phyloP scores from a whole-genome alignment of 1,284 basidiomycete genomes.

The Apiotrichum siamense region DNA sequence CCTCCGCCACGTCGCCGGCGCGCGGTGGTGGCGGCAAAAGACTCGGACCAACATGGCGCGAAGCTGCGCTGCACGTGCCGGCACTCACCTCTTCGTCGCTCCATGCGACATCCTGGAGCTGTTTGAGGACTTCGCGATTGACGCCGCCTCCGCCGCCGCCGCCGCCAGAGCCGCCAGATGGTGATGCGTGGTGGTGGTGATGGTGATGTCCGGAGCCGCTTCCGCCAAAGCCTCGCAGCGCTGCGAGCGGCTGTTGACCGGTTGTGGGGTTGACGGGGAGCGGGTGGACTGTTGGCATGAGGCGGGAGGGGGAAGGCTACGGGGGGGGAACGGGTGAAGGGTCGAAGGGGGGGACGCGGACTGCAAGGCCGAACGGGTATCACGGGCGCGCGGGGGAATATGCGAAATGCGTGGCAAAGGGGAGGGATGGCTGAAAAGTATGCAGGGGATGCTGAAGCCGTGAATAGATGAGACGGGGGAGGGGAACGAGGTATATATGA shows the following conservation, averaged over 20 bases:
- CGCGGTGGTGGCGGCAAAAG: not conserved
- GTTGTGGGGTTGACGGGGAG: slow-evolving; percentile 45
- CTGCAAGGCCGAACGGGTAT: too few species aligned
- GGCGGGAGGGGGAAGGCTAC: not conserved
- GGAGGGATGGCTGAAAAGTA: too few species aligned
- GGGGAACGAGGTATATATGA: not conserved
- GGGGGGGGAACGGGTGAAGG: not conserved
- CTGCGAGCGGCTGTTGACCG: slow-evolving; percentile 35
- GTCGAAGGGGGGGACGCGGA: not conserved
- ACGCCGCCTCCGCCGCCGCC: too few species aligned
- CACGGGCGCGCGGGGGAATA: too few species aligned
- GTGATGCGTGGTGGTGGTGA: slow-evolving; percentile 8
- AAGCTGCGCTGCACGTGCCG: not conserved
- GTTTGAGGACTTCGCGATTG: slow-evolving; percentile 46
- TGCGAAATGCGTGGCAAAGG: too few species aligned
- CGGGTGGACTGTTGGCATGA: slow-evolving; percentile 33
- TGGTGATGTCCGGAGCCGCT: slow-evolving; percentile 10
- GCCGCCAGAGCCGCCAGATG: not conserved
- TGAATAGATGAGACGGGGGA: not conserved
- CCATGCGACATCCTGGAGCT: slow-evolving; percentile 97
- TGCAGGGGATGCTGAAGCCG: too few species aligned
- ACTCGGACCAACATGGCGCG: not conserved
- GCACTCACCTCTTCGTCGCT: slow-evolving; percentile 74
- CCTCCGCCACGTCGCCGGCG: not conserved
- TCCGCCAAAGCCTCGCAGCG: slow-evolving; percentile 18